These are phyloP conservation scores for Aureobasidium mangrovei DNA, from an alignment of 2,329 filamentous ascomycete species.

Conservation along the genomic window DNA sequence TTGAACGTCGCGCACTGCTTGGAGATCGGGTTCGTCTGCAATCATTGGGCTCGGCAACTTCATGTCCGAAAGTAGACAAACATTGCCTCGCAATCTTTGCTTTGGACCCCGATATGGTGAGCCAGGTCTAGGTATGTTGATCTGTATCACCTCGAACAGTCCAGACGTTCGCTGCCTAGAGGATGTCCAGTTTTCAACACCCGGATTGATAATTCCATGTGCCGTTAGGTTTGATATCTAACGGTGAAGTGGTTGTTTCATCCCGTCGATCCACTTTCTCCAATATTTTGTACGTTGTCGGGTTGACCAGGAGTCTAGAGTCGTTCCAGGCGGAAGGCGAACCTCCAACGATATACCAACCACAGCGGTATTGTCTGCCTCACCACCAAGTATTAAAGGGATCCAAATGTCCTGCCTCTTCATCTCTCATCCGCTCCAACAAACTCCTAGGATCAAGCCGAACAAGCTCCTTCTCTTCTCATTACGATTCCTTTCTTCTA, in stretches of 20 bases:
- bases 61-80: neutral
- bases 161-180: neutral
- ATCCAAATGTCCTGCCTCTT: neutral
- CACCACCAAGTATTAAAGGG: slow-evolving; percentile 1
- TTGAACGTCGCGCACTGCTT: neutral
- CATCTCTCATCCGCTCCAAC: slow-evolving; percentile 1
- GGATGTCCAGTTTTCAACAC: neutral
- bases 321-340: neutral
- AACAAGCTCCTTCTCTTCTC: neutral
- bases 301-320: slow-evolving; percentile 6
- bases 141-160: neutral
- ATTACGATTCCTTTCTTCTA: neutral
- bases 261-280: neutral
- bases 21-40: neutral
- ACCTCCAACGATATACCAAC: neutral
- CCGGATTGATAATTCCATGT: neutral
- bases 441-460: slow-evolving; percentile 1
- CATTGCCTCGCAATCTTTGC: neutral
- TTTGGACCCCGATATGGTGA: neutral
- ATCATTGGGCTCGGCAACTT: neutral
- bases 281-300: slow-evolving; percentile 1
- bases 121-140: neutral
- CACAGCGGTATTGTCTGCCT: no score
- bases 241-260: slow-evolving; percentile 3
- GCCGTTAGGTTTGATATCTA: neutral